phyloP scores from a whole-genome alignment of 768 basidiomycete genomes.

The Gelatoporia subvermispora region DNA sequence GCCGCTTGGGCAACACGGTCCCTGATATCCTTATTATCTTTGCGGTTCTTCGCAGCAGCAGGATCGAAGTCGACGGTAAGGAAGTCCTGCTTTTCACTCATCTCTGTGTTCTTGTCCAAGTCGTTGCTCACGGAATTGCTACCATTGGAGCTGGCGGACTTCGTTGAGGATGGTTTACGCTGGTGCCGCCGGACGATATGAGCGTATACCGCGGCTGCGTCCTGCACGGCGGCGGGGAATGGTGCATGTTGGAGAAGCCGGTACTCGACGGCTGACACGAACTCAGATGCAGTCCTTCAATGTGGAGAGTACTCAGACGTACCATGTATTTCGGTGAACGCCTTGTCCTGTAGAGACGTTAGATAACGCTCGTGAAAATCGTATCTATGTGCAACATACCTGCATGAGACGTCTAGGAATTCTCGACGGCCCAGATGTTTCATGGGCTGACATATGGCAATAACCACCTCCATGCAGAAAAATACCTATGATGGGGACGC shows the following conservation, averaged over 20 bases:
- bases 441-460: slow-evolving; percentile 55
- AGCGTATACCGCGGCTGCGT: slow-evolving; percentile 49
- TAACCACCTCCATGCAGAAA: slow-evolving; percentile 55
- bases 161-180: slow-evolving; percentile 1
- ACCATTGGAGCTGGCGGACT: not conserved
- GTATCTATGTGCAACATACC: slow-evolving; percentile 19
- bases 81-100: slow-evolving; percentile 1
- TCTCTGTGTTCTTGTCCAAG: slow-evolving; percentile 1
- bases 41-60: not conserved
- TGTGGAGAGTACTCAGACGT: not conserved
- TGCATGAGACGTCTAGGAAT: slow-evolving; percentile 44
- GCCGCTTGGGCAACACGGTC: slow-evolving; percentile 3
- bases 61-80: not conserved
- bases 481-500: slow-evolving; percentile 37
- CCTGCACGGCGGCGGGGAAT: slow-evolving; percentile 49
- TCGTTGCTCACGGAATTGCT: not conserved
- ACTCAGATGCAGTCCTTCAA: not conserved
- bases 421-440: slow-evolving; percentile 40
- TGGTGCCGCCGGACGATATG: slow-evolving; percentile 32
- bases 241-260: slow-evolving; percentile 47
- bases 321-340: slow-evolving; percentile 31
- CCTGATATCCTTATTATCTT: slow-evolving; percentile 8
- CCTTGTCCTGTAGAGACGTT: slow-evolving; percentile 19
- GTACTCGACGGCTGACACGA: slow-evolving; percentile 40
- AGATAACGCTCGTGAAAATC: not conserved